These are phyloP conservation scores for Ceriops tagal DNA, from an alignment of 345 rosid species.

Conservation along the genomic window DNA sequence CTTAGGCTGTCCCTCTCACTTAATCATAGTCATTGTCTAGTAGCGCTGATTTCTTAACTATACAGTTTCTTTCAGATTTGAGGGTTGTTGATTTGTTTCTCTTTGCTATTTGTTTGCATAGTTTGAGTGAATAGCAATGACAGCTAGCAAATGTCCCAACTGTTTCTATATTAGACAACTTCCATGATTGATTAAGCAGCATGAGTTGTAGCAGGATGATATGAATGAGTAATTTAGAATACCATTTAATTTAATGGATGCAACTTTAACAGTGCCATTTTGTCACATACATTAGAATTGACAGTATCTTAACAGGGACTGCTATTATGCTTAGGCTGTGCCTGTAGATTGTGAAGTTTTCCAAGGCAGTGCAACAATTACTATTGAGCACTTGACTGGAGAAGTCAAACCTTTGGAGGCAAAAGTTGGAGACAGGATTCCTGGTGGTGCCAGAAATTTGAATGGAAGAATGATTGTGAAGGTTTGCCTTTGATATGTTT, in stretches of 20 bases:
- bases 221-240: neutral
- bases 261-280: neutral
- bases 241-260: neutral
- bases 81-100: neutral
- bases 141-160: neutral
- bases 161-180: neutral
- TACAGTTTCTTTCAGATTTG: neutral
- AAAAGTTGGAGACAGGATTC: conserved; percentile 79
- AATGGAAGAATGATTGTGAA: conserved; percentile 95
- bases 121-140: neutral
- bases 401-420: conserved; percentile 91
- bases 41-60: neutral
- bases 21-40: neutral
- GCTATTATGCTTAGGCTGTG: conserved; percentile 54
- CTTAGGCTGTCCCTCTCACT: neutral
- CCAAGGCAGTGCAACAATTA: conserved; percentile 88
- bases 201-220: neutral
- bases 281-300: neutral
- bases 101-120: neutral
- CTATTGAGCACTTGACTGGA: conserved; percentile 93
- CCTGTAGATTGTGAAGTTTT: conserved; percentile 93
- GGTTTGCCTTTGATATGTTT: conserved; percentile 39
- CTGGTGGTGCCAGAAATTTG: conserved; percentile 95
- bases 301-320: conserved; percentile 5
- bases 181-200: neutral